A percentile compares a stretch with the other conserved stretches of the same genome.
These are phyloP conservation scores for Pyricularia sp. DNA, from an alignment of 2,329 filamentous ascomycete genomes.

Conservation along the genomic window DNA sequence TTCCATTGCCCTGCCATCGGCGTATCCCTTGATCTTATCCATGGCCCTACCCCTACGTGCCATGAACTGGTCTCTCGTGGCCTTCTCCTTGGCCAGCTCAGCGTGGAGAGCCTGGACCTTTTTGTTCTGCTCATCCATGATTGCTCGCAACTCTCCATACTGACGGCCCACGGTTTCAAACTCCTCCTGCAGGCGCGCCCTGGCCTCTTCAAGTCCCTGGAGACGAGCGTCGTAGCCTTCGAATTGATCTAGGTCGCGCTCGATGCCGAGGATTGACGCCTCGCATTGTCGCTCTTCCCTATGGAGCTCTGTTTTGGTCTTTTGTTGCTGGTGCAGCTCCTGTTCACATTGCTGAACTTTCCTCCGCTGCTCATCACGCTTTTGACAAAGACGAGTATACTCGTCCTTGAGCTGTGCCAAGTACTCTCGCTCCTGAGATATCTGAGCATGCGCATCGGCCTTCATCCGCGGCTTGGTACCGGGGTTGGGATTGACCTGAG, in stretches of 20 bases:
- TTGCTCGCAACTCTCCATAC: conserved; percentile 40
- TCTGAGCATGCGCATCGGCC: conserved; percentile 61
- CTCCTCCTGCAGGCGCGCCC: conserved; percentile 40
- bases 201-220: conserved; percentile 44
- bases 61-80: conserved; percentile 27
- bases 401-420: conserved; percentile 46
- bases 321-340: conserved; percentile 34
- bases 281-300: conserved; percentile 49
- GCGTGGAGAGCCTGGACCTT: conserved; percentile 29
- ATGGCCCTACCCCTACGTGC: conserved; percentile 45
- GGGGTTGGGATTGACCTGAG: conserved; percentile 30
- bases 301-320: conserved; percentile 32
- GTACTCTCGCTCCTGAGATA: conserved; percentile 40
- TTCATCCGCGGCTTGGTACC: conserved; percentile 61
- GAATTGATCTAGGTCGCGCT: conserved; percentile 55
- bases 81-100: conserved; percentile 21
- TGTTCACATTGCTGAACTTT: conserved; percentile 23
- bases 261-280: conserved; percentile 41
- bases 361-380: conserved; percentile 38
- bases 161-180: conserved; percentile 41
- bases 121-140: conserved; percentile 37
- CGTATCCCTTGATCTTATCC: conserved; percentile 37
- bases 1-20: conserved; percentile 40
- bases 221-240: conserved; percentile 61
- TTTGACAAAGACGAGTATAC: conserved; percentile 29